phyloP scores from a whole-genome alignment of 805 yeast species.

The Candida morakotiae region DNA sequence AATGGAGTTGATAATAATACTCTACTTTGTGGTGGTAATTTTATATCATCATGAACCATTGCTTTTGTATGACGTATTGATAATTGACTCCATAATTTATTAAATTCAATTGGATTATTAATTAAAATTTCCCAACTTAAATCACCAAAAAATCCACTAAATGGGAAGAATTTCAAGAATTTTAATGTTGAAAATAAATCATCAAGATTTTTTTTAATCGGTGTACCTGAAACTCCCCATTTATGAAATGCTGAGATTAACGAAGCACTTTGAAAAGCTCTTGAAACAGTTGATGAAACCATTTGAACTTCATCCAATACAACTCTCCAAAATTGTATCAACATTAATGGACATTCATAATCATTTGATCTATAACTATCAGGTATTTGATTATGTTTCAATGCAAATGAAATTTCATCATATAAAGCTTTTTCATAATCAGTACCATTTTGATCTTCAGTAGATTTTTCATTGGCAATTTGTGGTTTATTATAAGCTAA shows the following conservation, averaged over 20 bases:
- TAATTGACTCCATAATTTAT: slow-evolving; percentile 46
- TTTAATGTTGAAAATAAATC: slow-evolving; percentile 71
- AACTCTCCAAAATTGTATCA: slow-evolving; percentile 84
- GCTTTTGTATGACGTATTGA: slow-evolving; percentile 80
- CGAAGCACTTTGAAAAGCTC: slow-evolving; percentile 77
- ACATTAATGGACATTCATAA: slow-evolving; percentile 77
- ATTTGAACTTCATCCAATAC: slow-evolving; percentile 93
- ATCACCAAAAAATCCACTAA: slow-evolving; percentile 40
- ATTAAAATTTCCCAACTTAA: slow-evolving; percentile 36
- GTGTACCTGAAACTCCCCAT: slow-evolving; percentile 98
- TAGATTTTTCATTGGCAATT: slow-evolving; percentile 20
- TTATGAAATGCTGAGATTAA: slow-evolving; percentile 81
- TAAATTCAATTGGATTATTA: slow-evolving; percentile 21
- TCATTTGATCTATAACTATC: slow-evolving; percentile 29
- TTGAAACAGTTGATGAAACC: slow-evolving; percentile 69
- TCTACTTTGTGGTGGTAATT: slow-evolving; percentile 75
- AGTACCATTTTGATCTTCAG: slow-evolving; percentile 18
- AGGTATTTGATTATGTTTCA: slow-evolving; percentile 23
- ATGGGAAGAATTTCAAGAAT: slow-evolving; percentile 68
- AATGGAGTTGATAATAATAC: slow-evolving; percentile 69
- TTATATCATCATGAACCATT: slow-evolving; percentile 73
- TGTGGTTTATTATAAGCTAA: slow-evolving; percentile 23
- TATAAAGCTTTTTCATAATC: slow-evolving; percentile 31
- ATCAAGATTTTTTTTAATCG: slow-evolving; percentile 60
- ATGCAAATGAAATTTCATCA: slow-evolving; percentile 27